These are phyloP conservation scores for Onygenales sp. DNA, from an alignment of 2,329 filamentous ascomycete species.

Conservation along the genomic window DNA sequence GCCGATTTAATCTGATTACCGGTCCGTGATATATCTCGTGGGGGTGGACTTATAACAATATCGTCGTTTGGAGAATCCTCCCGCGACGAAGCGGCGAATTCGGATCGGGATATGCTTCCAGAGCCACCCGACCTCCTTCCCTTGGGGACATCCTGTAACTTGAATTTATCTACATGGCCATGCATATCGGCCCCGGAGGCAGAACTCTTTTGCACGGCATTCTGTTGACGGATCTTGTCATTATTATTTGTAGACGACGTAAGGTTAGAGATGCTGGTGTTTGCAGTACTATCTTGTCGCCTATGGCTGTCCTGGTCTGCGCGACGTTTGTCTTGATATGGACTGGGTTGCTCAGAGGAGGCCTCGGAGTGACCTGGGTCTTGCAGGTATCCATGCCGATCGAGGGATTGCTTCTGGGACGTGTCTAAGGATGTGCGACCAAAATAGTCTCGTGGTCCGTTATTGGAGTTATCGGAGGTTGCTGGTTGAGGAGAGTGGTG, in stretches of 20 bases:
- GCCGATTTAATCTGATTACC: neutral
- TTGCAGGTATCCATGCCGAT: slow-evolving; percentile 17
- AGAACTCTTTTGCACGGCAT: slow-evolving; percentile 4
- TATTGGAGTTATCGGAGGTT: slow-evolving; percentile 19
- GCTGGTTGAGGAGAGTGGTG: slow-evolving; percentile 46
- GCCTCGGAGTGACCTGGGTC: slow-evolving; percentile 19
- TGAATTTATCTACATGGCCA: slow-evolving; percentile 51
- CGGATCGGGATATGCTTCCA: slow-evolving; percentile 15
- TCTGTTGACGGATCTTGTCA: slow-evolving; percentile 8
- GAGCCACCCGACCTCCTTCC: slow-evolving; percentile 44
- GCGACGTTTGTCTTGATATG: slow-evolving; percentile 79
- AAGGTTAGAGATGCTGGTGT: slow-evolving; percentile 11
- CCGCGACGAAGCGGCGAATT: slow-evolving; percentile 25
- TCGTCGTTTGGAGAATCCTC: slow-evolving; percentile 25
- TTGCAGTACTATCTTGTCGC: slow-evolving; percentile 18
- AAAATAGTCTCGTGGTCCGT: slow-evolving; percentile 48
- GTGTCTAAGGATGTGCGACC: slow-evolving; percentile 13
- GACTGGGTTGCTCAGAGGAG: slow-evolving; percentile 49
- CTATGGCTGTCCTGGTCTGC: slow-evolving; percentile 38
- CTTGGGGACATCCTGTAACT: slow-evolving; percentile 71
- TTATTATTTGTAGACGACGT: slow-evolving; percentile 15
- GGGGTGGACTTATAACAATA: neutral
- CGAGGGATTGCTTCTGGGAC: neutral
- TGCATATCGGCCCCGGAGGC: slow-evolving; percentile 8
- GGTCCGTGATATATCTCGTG: neutral